phyloP scores from a whole-genome alignment of 1,284 basidiomycete genomes.

The Ceratobasidium sp. region DNA sequence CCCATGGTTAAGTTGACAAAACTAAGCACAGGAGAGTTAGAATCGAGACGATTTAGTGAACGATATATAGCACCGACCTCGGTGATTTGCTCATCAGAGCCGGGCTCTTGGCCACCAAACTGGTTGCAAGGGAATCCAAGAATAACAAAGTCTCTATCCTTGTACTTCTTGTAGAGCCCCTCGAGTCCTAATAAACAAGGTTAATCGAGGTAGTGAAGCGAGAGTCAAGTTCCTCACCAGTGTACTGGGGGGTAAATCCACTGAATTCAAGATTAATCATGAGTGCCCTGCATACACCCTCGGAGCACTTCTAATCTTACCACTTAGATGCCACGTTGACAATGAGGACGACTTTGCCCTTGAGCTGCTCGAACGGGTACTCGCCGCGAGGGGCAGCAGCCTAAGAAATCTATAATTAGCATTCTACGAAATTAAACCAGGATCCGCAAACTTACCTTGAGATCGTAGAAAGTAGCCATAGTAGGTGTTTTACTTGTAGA shows the following conservation, averaged over 20 bases:
- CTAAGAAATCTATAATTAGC: slow-evolving; percentile 3
- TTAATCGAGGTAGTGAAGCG: not conserved
- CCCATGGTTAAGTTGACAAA: slow-evolving; percentile 74
- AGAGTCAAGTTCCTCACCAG: slow-evolving; percentile 61
- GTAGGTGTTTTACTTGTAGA: slow-evolving; percentile 1
- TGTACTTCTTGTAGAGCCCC: slow-evolving; percentile 85
- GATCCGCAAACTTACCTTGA: slow-evolving; percentile 46
- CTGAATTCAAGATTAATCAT: slow-evolving; percentile 57
- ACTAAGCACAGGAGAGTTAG: slow-evolving; percentile 40
- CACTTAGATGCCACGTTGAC: slow-evolving; percentile 82
- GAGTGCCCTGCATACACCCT: not conserved
- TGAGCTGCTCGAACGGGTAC: slow-evolving; percentile 75
- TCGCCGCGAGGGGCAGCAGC: slow-evolving; percentile 51
- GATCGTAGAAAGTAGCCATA: slow-evolving; percentile 50
- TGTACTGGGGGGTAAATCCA: slow-evolving; percentile 92
- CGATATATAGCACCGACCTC: slow-evolving; percentile 56
- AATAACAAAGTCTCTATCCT: slow-evolving; percentile 79
- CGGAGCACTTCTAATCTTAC: slow-evolving; percentile 57
- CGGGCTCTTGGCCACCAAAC: slow-evolving; percentile 74
- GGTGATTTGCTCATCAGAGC: slow-evolving; percentile 74
- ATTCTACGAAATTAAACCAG: not conserved
- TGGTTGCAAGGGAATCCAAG: slow-evolving; percentile 95
- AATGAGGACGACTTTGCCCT: slow-evolving; percentile 80
- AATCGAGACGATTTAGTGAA: not conserved
- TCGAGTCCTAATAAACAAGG: slow-evolving; percentile 71